Percentiles rank a stretch among this genome's conserved stretches.
phyloP scores from a whole-genome alignment of 768 basidiomycete species.

The Pleurotus djamor region DNA sequence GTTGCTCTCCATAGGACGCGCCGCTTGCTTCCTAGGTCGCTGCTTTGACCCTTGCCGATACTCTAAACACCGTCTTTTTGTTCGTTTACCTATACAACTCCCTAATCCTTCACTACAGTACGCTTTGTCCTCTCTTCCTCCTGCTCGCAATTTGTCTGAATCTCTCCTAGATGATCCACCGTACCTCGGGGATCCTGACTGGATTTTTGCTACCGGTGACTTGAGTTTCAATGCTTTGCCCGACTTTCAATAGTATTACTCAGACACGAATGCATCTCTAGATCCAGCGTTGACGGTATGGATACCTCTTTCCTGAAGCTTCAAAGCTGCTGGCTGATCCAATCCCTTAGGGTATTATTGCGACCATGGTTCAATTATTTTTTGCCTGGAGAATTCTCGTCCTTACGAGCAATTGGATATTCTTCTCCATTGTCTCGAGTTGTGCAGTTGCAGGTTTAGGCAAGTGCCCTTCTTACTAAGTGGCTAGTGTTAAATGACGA shows the following conservation, averaged over 20 bases:
- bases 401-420: constrained; percentile 1
- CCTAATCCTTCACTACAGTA: constrained; percentile 45
- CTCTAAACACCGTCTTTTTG: constrained; percentile 42
- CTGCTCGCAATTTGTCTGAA: background rate
- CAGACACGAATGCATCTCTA: too few relatives aligned
- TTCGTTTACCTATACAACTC: constrained; percentile 44
- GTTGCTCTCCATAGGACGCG: background rate
- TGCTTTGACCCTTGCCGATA: constrained; percentile 45
- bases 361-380: constrained; percentile 3
- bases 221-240: too few relatives aligned
- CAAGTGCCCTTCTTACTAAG: background rate
- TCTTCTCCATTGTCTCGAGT: background rate
- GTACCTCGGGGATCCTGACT: constrained; percentile 21
- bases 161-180: constrained; percentile 20
- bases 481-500: too few relatives aligned
- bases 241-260: too few relatives aligned
- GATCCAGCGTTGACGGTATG: too few relatives aligned
- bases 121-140: constrained; percentile 1
- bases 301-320: too few relatives aligned
- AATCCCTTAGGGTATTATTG: background rate
- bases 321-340: background rate
- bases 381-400: constrained; percentile 8
- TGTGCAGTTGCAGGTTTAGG: background rate
- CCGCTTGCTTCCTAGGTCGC: constrained; percentile 26
- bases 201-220: constrained; percentile 37